These are phyloP conservation scores for Melocanna baccifera DNA, from an alignment of 176 grass and related monocot species.

Conservation along the genomic window DNA sequence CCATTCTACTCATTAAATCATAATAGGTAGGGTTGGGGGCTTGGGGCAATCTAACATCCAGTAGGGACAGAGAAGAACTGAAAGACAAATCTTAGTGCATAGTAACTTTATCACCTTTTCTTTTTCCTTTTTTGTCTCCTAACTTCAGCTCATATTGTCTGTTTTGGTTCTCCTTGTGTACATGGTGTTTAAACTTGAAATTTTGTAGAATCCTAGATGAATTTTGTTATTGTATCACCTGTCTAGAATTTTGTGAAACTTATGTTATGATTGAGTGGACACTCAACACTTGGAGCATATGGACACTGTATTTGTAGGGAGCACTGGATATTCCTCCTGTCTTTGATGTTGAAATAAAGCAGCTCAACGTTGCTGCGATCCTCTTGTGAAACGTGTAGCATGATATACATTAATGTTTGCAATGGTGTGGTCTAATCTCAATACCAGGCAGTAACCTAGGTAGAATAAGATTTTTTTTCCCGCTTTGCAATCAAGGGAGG, in stretches of 20 bases:
- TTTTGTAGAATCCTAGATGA: neutral
- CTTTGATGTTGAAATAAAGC: conserved; percentile 28
- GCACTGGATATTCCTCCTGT: conserved; percentile 1
- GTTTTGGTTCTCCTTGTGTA: neutral
- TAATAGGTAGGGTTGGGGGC: neutral
- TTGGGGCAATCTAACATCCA: neutral
- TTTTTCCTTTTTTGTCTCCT: neutral
- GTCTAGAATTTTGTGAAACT: conserved; percentile 1
- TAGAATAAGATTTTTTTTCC: neutral
- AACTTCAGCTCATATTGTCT: neutral
- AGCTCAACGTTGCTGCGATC: neutral
- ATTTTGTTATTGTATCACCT: neutral
- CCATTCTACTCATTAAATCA: neutral
- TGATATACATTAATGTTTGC: neutral
- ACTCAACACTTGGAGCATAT: neutral
- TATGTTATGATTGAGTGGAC: neutral
- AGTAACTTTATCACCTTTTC: neutral
- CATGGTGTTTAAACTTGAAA: conserved; percentile 16
- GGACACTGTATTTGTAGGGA: neutral
- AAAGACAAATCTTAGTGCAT: neutral
- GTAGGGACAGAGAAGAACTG: neutral
- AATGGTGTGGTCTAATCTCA: conserved; percentile 2
- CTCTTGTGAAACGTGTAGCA: neutral
- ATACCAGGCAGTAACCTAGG: neutral
- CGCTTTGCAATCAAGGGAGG: neutral